Percentiles rank a stretch among this genome's conserved stretches.
These are phyloP conservation scores for Kazachstania africana DNA, from an alignment of 805 yeast genomes.

Conservation along the genomic window DNA sequence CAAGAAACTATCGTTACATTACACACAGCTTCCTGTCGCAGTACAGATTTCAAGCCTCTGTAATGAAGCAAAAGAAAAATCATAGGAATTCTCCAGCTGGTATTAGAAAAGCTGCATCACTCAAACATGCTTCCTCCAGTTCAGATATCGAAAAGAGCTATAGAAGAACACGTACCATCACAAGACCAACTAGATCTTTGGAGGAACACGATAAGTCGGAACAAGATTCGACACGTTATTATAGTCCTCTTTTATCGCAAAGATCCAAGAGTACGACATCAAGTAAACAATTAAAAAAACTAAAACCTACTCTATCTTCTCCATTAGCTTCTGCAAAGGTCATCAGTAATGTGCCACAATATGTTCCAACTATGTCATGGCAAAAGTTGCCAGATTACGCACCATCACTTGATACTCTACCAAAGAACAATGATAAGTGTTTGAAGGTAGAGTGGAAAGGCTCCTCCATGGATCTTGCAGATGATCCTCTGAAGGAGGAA, in stretches of 20 bases:
- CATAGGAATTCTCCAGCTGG: no score
- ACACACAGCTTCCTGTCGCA: slow-evolving; percentile 15
- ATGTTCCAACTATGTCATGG: slow-evolving; percentile 40
- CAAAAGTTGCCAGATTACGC: slow-evolving; percentile 67
- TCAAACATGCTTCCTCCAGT: no score
- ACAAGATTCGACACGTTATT: neutral
- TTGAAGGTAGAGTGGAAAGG: slow-evolving; percentile 95
- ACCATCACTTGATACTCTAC: slow-evolving; percentile 55
- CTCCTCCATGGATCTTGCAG: slow-evolving; percentile 79
- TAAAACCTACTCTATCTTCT: slow-evolving; percentile 16
- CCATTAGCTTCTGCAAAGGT: slow-evolving; percentile 17
- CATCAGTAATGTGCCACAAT: slow-evolving; percentile 16
- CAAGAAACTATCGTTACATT: slow-evolving; percentile 8
- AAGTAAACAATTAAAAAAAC: slow-evolving; percentile 9
- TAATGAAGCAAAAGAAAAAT: no score
- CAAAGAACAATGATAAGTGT: slow-evolving; percentile 49
- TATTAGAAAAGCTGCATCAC: no score
- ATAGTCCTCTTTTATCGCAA: slow-evolving; percentile 1
- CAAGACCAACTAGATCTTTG: neutral
- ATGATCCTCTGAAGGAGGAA: slow-evolving; percentile 57
- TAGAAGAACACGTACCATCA: slow-evolving; percentile 1
- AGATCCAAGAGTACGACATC: slow-evolving; percentile 22
- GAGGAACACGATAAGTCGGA: slow-evolving; percentile 4
- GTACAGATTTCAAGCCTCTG: no score
- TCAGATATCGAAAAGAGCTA: slow-evolving; percentile 1